phyloP scores from a whole-genome alignment of 371 early-diverging fungal genomes.

The Mortierella sp. region DNA sequence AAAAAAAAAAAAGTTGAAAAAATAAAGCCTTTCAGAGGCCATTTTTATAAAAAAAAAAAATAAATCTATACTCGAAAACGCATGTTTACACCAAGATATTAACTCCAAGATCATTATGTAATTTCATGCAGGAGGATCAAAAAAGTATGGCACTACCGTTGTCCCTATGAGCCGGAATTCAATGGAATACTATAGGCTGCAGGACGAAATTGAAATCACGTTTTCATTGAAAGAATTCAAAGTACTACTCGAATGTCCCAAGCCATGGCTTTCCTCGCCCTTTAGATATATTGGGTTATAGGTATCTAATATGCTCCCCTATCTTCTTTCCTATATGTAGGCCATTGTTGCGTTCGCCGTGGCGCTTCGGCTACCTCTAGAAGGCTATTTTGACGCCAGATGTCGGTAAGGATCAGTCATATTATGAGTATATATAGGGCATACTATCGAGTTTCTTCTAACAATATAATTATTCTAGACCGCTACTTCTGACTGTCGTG shows the following conservation, averaged over 20 bases:
- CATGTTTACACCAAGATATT: background rate
- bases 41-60: no score
- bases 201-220: slow-evolving; percentile 26
- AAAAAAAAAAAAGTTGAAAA: no score
- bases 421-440: background rate
- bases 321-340: background rate
- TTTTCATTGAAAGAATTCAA: slow-evolving; percentile 52
- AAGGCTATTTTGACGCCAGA: slow-evolving; percentile 29
- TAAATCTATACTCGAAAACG: no score
- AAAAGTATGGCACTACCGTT: slow-evolving; percentile 23
- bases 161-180: slow-evolving; percentile 17
- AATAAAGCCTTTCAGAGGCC: no score
- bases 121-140: background rate
- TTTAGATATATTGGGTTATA: background rate
- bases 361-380: slow-evolving; percentile 28
- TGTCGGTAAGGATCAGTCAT: slow-evolving; percentile 17
- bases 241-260: background rate
- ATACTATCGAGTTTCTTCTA: background rate
- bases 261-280: background rate
- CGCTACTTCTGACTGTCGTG: slow-evolving; percentile 20
- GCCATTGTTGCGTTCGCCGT: slow-evolving; percentile 40
- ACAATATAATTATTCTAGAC: slow-evolving; percentile 10
- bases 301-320: no score
- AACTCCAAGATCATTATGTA: background rate
- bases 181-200: slow-evolving; percentile 24